Base-by-base conservation (phyloP, 2,329 filamentous ascomycete species). In the Bisporella sp. region DNA sequence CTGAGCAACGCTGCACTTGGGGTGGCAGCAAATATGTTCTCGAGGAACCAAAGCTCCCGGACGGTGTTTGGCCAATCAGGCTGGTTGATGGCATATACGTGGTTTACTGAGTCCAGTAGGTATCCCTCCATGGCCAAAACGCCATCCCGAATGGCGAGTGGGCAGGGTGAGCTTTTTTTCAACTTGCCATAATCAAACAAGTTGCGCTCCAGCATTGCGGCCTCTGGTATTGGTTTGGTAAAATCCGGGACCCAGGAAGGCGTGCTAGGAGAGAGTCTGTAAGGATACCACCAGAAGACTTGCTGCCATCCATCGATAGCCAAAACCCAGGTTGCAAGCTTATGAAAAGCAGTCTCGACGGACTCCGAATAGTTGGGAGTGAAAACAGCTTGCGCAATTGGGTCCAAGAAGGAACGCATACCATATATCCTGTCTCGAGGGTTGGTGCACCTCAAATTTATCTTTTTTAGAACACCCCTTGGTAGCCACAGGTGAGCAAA, bases 241-340 rank as follows among this genome's bases (percentile, higher is more conserved):
- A 42, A 42, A 29, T 42, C 41, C 41, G 12, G 41, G 41, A 42
- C 41, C 41, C 41, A 42, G 41, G 41, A 42, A 42, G 41, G 41
- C 41, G 4, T 42, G 41, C 41, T 42, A 42, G 41, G 41, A 42
- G 41, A 42, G 41, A 42, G 41, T 42, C 41, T 42, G 41, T 42
- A 42, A 42, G 41, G 41, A 42, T 42, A 42, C 41, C 41, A 42
- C 41, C 41, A 42, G 41, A 42, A 42, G 41, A 42, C 41, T 42
- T 42, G 41, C 41, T 42, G 41, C 41, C 41, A 42, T 42, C 41
- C 41, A 42, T 42, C 41, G 41, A 42, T 42, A 42, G 41, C 41
- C 41, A 42, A 42, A 42, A 42, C 4, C 41, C 41, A 42, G 41
- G 41, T 42, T 42, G 41, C 41, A 42, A 42, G 29, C 41, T 42